phyloP scores from a whole-genome alignment of 176 grass and related monocot genomes.

The Calamus simplicifolius region DNA sequence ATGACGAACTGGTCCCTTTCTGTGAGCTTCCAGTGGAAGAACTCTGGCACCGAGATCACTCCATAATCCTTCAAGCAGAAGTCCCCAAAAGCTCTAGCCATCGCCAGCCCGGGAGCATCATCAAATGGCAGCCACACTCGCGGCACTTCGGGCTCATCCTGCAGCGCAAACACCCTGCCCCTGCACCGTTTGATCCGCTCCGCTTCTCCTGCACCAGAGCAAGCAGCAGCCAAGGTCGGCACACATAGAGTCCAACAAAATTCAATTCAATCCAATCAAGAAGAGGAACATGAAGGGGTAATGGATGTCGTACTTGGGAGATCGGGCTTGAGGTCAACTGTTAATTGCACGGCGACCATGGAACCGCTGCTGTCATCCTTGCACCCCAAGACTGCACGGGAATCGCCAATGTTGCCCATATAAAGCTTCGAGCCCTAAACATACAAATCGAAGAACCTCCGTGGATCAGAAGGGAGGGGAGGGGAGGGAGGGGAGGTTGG shows the following conservation, averaged over 20 bases:
- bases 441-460: too few species aligned
- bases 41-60: slow-evolving; percentile 91
- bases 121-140: slow-evolving; percentile 97
- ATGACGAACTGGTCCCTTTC: slow-evolving; percentile 79
- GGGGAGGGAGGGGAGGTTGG: slow-evolving; percentile 7
- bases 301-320: slow-evolving; percentile 57
- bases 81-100: slow-evolving; percentile 92
- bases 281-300: too few species aligned
- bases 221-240: too few species aligned
- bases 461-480: neutral
- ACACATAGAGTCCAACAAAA: too few species aligned
- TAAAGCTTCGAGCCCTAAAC: slow-evolving; percentile 70
- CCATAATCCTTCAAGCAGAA: slow-evolving; percentile 98
- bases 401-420: slow-evolving; percentile 92
- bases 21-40: slow-evolving; percentile 80
- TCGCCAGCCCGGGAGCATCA: slow-evolving; percentile 80
- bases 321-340: slow-evolving; percentile 94
- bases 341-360: slow-evolving; percentile 68
- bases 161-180: slow-evolving; percentile 87
- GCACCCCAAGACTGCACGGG: slow-evolving; percentile 82
- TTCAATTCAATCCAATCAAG: too few species aligned
- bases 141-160: slow-evolving; percentile 94
- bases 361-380: slow-evolving; percentile 30
- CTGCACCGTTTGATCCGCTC: slow-evolving; percentile 93
- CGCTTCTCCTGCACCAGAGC: slow-evolving; percentile 52